Evolutionary conservation across 139 green algal species (phyloP).

Genomic region (Tetradesmus obliquus): DNA sequence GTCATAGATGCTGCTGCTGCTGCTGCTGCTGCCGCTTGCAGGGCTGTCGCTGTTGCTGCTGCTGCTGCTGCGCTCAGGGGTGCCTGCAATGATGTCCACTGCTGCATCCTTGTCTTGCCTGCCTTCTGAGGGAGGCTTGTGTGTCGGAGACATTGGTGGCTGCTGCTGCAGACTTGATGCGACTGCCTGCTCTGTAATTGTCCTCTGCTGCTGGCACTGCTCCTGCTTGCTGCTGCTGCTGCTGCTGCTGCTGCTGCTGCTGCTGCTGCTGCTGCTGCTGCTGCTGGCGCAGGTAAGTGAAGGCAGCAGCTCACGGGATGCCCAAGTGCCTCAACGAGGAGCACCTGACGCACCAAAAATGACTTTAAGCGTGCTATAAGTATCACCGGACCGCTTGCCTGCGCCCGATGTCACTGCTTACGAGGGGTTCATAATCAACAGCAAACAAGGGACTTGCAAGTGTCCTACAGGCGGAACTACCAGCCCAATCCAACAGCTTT

Average conservation of each 20-base stretch:
- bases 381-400: no score
- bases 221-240: background rate
- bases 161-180: background rate
- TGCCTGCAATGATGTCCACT: background rate
- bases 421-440: no score
- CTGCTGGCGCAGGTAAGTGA: no score
- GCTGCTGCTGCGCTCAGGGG: background rate
- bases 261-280: background rate
- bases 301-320: no score
- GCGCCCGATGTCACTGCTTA: no score
- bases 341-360: no score
- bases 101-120: background rate
- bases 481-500: no score
- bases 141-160: background rate
- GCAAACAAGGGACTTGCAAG: no score
- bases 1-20: conserved; percentile 33
- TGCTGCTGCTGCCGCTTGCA: background rate
- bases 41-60: background rate
- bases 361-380: no score
- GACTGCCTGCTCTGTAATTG: background rate
- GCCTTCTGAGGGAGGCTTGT: background rate
- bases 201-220: background rate
- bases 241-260: background rate
- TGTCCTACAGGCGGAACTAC: no score
- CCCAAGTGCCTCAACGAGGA: no score